Evolutionary conservation across 495 filamentous ascomycete species (phyloP).

Genomic region (Penicillium odoratum): DNA sequence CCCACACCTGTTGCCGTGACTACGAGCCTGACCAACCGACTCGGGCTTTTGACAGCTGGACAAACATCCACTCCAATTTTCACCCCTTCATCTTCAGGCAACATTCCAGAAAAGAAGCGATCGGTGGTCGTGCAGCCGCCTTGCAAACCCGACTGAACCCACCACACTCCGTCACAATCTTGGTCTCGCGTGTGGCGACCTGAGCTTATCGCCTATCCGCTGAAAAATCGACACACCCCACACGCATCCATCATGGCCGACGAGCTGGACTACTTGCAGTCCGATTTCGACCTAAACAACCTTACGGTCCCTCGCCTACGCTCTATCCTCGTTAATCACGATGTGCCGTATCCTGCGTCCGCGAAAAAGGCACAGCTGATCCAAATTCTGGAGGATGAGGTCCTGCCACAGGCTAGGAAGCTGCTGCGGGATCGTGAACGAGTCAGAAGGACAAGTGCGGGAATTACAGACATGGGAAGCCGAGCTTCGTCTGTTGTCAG

Average conservation of each 20-base stretch:
- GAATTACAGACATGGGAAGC: slow-evolving; percentile 78
- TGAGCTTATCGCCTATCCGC: not conserved
- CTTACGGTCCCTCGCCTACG: slow-evolving; percentile 85
- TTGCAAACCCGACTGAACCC: slow-evolving; percentile 16
- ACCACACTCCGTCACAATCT: slow-evolving; percentile 9
- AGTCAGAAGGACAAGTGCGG: slow-evolving; percentile 76
- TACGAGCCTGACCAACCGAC: slow-evolving; percentile 30
- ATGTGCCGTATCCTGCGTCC: slow-evolving; percentile 77
- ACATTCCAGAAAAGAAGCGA: slow-evolving; percentile 25
- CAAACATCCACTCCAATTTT: slow-evolving; percentile 24
- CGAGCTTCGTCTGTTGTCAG: slow-evolving; percentile 50
- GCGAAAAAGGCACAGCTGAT: slow-evolving; percentile 88
- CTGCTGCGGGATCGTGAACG: slow-evolving; percentile 71
- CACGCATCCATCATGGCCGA: slow-evolving; percentile 58
- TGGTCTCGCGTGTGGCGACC: slow-evolving; percentile 12
- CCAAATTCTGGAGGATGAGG: slow-evolving; percentile 74
- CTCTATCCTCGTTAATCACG: slow-evolving; percentile 83
- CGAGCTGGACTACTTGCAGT: slow-evolving; percentile 75
- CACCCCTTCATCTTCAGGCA: slow-evolving; percentile 14
- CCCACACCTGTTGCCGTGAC: slow-evolving; percentile 41
- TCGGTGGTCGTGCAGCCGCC: slow-evolving; percentile 17
- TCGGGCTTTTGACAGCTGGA: slow-evolving; percentile 30
- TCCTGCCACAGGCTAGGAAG: slow-evolving; percentile 73
- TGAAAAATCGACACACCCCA: slow-evolving; percentile 5
- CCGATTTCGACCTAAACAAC: slow-evolving; percentile 77